Conservation (phyloP, 208 protist genomes). For the Herpetomonas samuelpessoai region DNA sequence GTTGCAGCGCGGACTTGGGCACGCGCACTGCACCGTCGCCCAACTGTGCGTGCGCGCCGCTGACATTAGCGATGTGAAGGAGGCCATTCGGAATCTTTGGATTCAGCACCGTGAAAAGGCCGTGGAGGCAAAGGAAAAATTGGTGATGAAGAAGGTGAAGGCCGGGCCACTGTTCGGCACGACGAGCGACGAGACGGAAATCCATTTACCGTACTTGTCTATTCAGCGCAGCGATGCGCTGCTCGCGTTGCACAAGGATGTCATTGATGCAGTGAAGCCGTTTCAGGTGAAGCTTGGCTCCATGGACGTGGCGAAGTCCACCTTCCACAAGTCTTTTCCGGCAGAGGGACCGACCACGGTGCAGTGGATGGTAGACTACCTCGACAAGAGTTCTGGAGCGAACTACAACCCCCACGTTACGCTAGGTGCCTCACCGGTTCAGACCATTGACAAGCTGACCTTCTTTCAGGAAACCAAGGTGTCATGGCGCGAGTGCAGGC, state of each 20-base stretch:
- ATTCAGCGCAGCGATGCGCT: slow-evolving; percentile 40
- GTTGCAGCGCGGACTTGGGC: slow-evolving; percentile 37
- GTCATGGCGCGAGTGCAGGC: slow-evolving; percentile 58
- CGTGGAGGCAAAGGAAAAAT: slow-evolving; percentile 28
- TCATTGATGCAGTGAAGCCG: slow-evolving; percentile 35
- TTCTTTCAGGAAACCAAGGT: slow-evolving; percentile 52
- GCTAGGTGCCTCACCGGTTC: slow-evolving; percentile 52
- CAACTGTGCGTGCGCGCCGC: slow-evolving; percentile 59
- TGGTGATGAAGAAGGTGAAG: slow-evolving; percentile 33
- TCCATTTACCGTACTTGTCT: slow-evolving; percentile 54
- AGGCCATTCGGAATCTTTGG: slow-evolving; percentile 44
- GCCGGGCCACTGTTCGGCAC: slow-evolving; percentile 46
- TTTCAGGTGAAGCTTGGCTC: slow-evolving; percentile 49
- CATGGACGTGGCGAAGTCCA: slow-evolving; percentile 45
- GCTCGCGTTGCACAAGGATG: slow-evolving; percentile 43
- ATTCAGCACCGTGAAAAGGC: slow-evolving; percentile 20
- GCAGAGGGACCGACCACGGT: slow-evolving; percentile 25
- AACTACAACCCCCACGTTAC: slow-evolving; percentile 74
- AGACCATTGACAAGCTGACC: slow-evolving; percentile 28
- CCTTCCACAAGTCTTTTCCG: slow-evolving; percentile 72
- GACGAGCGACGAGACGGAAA: slow-evolving; percentile 26
- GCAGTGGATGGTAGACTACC: slow-evolving; percentile 56
- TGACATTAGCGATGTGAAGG: slow-evolving; percentile 40
- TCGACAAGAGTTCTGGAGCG: slow-evolving; percentile 30
- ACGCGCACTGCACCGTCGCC: slow-evolving; percentile 74